phyloP scores from a whole-genome alignment of 2,329 filamentous ascomycete genomes.

The Chalaropsis ovoidea region DNA sequence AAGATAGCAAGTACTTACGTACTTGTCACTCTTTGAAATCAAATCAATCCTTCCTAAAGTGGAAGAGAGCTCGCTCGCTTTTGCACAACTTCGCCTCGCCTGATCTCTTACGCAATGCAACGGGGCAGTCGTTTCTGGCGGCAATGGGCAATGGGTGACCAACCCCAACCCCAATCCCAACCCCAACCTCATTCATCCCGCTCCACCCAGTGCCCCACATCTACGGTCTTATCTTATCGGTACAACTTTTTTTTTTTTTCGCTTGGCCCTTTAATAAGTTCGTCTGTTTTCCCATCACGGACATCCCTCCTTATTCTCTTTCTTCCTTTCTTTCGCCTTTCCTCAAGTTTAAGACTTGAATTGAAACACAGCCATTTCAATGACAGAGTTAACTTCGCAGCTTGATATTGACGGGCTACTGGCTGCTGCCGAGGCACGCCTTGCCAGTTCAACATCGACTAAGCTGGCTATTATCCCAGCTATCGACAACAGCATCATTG shows the following conservation, averaged over 20 bases:
- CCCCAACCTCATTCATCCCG: too few species aligned
- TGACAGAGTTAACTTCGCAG: conserved; percentile 15
- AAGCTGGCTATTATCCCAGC: conserved; percentile 10
- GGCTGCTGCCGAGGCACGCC: conserved; percentile 21
- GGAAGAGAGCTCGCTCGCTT: background rate
- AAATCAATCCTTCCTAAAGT: background rate
- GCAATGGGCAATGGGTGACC: too few species aligned
- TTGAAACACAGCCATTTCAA: background rate
- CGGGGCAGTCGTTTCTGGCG: background rate
- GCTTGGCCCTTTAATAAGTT: conserved; percentile 14
- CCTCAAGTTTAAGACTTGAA: background rate
- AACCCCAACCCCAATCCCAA: background rate
- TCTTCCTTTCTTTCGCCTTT: background rate
- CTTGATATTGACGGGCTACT: conserved; percentile 31
- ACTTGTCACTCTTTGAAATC: background rate
- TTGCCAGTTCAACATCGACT: conserved; percentile 12
- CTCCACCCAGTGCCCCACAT: background rate
- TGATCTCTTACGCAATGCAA: background rate
- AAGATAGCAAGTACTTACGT: background rate
- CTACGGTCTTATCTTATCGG: background rate
- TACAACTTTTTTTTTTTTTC: conserved; percentile 14
- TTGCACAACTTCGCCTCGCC: background rate
- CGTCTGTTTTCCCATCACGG: background rate
- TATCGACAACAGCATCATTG: conserved; percentile 3
- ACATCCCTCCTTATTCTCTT: background rate